Base-by-base conservation (phyloP, 2,329 filamentous ascomycete species). In the Cercospora nicotianae region DNA sequence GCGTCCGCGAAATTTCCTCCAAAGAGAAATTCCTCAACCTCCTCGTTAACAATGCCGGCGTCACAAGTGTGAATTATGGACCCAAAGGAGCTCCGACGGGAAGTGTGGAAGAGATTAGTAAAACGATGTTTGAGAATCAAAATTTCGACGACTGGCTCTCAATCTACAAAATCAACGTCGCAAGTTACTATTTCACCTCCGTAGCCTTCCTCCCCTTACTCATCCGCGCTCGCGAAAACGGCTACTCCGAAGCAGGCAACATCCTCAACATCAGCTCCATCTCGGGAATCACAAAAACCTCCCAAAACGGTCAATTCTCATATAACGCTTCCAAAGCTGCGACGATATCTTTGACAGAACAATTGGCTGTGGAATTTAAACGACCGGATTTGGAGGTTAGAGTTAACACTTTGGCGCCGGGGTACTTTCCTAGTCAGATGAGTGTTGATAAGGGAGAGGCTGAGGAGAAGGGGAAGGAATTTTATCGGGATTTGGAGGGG, bases 391-490 rank as follows among this genome's bases (percentile, higher is more conserved):
- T 87, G 53, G 84, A 87, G 73, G 81, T 88, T 28, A 77, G 86
- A 9, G 81, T 88, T 66, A 88, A 88, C 74, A 83, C 80, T 36
- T 84, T 88, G 69, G 85, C 86, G 7, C 86, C 85, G 0, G 85
- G 85, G 31, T 81, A 87, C 7, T 88, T 88, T 72, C 85, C 85
- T 0, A 82, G 79, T 30, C 85, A 87, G 77, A 87, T 87, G 84
- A 87, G 85, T 0, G 79, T 82, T 5, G 74, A 81, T 42, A 81
- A 80, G 51, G 81, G 83, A 28, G 79, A 82, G n/a, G 82, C 82
- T 13, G 33, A 36, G 33, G 33, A 13, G 66, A 82, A 87, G 77
- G 86, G 84, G 79, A 84, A 82, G 66, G 77, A 84, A 72, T 80
- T 75, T 65, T 77, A 75, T 69, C 60, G 65, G 71, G 80, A 66